phyloP scores from a whole-genome alignment of 2,329 filamentous ascomycete genomes.

The Aureobasidium zeae region DNA sequence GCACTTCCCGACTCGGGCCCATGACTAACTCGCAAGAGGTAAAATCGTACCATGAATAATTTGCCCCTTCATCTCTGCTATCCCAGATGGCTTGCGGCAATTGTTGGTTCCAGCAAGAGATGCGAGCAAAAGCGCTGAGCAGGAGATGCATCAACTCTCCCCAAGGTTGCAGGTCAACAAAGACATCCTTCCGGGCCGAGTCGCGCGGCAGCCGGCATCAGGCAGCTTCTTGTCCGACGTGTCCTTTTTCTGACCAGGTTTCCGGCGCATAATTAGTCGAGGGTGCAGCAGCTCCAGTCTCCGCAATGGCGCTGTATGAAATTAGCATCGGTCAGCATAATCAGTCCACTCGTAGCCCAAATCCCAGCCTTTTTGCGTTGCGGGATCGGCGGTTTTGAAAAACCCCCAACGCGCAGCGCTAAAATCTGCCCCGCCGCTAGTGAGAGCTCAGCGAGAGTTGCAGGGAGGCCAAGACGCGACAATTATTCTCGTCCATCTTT shows the following conservation, averaged over 20 bases:
- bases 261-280: no score
- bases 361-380: slow-evolving; percentile 14
- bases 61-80: slow-evolving; percentile 14
- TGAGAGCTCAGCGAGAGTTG: slow-evolving; percentile 12
- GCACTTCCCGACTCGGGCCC: slow-evolving; percentile 12
- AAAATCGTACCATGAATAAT: slow-evolving; percentile 16
- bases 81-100: slow-evolving; percentile 3
- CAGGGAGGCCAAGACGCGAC: slow-evolving; percentile 15
- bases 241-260: slow-evolving; percentile 12
- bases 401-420: slow-evolving; percentile 13
- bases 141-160: background rate
- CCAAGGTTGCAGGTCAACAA: background rate
- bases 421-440: slow-evolving; percentile 14
- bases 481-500: slow-evolving; percentile 15
- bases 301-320: slow-evolving; percentile 13
- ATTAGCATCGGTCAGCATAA: slow-evolving; percentile 14
- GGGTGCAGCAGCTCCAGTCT: slow-evolving; percentile 10
- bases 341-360: slow-evolving; percentile 12
- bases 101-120: slow-evolving; percentile 5
- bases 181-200: slow-evolving; percentile 4
- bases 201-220: no score
- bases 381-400: slow-evolving; percentile 12
- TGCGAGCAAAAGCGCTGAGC: slow-evolving; percentile 5
- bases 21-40: background rate
- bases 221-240: slow-evolving; percentile 10